Evolutionary conservation across 768 basidiomycete genomes (phyloP).

Genomic region (Dendrothele bispora): DNA sequence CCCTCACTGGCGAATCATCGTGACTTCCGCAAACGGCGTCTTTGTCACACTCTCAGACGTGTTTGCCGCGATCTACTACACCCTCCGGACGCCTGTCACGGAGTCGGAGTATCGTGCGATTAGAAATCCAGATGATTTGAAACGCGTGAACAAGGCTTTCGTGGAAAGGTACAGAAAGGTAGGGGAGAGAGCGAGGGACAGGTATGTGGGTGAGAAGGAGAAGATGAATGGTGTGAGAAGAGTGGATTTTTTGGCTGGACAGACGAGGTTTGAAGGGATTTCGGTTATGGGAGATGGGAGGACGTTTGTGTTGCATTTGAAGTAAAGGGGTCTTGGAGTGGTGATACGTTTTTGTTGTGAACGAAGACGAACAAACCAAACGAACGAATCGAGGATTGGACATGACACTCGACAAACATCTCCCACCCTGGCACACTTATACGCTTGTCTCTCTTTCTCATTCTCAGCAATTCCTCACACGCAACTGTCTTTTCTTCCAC

Average conservation of each 20-base stretch:
- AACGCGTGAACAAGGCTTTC: conserved; percentile 43
- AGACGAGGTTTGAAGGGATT: conserved; percentile 41
- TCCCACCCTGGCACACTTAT: too few relatives aligned
- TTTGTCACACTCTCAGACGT: conserved; percentile 45
- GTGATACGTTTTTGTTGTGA: too few relatives aligned
- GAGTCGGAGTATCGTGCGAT: conserved; percentile 37
- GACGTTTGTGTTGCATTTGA: too few relatives aligned
- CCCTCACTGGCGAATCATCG: conserved; percentile 22
- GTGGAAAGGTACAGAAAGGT: conserved; percentile 37
- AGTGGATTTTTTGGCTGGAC: conserved; percentile 51
- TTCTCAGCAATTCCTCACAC: too few relatives aligned
- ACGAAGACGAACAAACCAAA: too few relatives aligned
- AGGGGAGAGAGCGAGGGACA: conserved; percentile 30
- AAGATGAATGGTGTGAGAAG: conserved; percentile 48
- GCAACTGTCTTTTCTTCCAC: too few relatives aligned
- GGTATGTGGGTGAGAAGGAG: conserved; percentile 34
- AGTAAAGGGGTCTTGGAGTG: too few relatives aligned
- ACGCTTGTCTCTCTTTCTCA: too few relatives aligned
- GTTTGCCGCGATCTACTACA: conserved; percentile 40
- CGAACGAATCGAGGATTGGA: too few relatives aligned
- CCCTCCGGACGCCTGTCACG: conserved; percentile 41
- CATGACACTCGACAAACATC: too few relatives aligned
- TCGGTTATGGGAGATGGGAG: too few relatives aligned
- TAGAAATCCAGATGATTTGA: conserved; percentile 32
- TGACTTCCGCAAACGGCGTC: conserved; percentile 26